These are phyloP conservation scores for Boletus holoroseus DNA, from an alignment of 1,284 basidiomycete genomes.

Conservation along the genomic window DNA sequence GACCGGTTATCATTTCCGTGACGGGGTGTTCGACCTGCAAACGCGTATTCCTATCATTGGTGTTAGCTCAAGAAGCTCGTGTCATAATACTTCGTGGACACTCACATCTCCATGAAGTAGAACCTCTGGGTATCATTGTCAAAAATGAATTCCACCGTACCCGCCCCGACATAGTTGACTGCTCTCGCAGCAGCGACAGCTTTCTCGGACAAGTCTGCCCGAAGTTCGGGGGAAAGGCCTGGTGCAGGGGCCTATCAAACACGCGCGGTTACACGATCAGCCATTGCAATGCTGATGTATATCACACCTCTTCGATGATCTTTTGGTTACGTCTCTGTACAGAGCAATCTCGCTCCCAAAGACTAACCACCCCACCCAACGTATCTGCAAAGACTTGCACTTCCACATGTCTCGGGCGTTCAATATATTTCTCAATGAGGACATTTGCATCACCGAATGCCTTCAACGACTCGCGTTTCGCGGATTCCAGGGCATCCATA, in stretches of 20 bases:
- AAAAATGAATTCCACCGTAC: slow-evolving; percentile 92
- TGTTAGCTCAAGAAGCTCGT: not conserved
- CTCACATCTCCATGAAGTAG: slow-evolving; percentile 92
- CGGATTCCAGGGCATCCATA: slow-evolving; percentile 72
- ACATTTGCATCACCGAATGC: slow-evolving; percentile 84
- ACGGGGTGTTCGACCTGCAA: slow-evolving; percentile 94
- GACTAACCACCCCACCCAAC: slow-evolving; percentile 71
- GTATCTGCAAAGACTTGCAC: slow-evolving; percentile 87
- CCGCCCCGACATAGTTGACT: slow-evolving; percentile 86
- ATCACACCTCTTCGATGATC: slow-evolving; percentile 78
- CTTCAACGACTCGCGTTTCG: slow-evolving; percentile 82
- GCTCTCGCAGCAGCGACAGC: slow-evolving; percentile 89
- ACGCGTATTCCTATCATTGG: slow-evolving; percentile 71
- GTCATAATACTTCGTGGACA: not conserved
- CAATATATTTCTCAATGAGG: slow-evolving; percentile 82
- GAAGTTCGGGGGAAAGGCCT: slow-evolving; percentile 68
- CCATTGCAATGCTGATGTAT: not conserved
- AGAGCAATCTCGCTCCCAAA: slow-evolving; percentile 93
- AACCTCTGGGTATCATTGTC: slow-evolving; percentile 82
- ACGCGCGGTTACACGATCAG: not conserved
- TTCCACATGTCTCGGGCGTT: slow-evolving; percentile 80
- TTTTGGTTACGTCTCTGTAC: slow-evolving; percentile 94
- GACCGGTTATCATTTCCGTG: slow-evolving; percentile 90
- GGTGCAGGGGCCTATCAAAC: slow-evolving; percentile 82
- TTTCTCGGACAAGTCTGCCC: slow-evolving; percentile 78